Percentiles rank a stretch among this genome's conserved stretches.
Evolutionary conservation across 805 yeast species (phyloP).

Genomic region (Lachancea quebecensis): DNA sequence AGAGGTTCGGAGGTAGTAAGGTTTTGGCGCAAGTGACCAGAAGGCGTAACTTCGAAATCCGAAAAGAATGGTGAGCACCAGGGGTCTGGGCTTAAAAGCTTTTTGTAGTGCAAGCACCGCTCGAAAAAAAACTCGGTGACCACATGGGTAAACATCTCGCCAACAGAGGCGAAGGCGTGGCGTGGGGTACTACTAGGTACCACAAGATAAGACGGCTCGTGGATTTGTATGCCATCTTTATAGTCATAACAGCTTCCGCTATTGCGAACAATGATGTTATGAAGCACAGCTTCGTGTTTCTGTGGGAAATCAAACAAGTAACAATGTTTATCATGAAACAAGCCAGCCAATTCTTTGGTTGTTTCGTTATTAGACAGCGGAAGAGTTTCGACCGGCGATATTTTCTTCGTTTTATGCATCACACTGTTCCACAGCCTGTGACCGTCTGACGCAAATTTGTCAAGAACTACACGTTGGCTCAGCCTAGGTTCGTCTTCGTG

Average conservation of each 20-base stretch:
- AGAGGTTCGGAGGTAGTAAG: constrained; percentile 9
- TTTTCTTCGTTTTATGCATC: constrained; percentile 13
- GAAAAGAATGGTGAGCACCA: constrained; percentile 55
- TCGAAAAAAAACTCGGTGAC: constrained; percentile 82
- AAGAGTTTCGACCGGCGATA: not conserved
- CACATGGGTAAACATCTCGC: constrained; percentile 18
- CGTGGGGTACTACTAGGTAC: constrained; percentile 18
- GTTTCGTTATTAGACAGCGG: not conserved
- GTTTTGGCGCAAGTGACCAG: constrained; percentile 6
- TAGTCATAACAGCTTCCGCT: constrained; percentile 15
- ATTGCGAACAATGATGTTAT: constrained; percentile 21
- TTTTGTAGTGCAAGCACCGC: constrained; percentile 55
- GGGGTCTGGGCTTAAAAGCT: constrained; percentile 40
- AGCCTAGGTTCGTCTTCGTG: not conserved
- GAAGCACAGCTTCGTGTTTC: constrained; percentile 17
- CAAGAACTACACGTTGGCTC: constrained; percentile 9
- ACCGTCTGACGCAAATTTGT: constrained; percentile 25
- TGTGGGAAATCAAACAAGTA: constrained; percentile 15
- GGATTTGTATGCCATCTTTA: not conserved
- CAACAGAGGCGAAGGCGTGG: not conserved
- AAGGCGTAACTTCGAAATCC: constrained; percentile 27
- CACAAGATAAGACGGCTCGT: constrained; percentile 11
- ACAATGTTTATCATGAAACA: constrained; percentile 16
- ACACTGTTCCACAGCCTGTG: constrained; percentile 27
- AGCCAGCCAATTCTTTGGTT: not conserved